Evolutionary conservation across 192 early-diverging fungal species (phyloP).

Genomic region (Backusella macrospora): DNA sequence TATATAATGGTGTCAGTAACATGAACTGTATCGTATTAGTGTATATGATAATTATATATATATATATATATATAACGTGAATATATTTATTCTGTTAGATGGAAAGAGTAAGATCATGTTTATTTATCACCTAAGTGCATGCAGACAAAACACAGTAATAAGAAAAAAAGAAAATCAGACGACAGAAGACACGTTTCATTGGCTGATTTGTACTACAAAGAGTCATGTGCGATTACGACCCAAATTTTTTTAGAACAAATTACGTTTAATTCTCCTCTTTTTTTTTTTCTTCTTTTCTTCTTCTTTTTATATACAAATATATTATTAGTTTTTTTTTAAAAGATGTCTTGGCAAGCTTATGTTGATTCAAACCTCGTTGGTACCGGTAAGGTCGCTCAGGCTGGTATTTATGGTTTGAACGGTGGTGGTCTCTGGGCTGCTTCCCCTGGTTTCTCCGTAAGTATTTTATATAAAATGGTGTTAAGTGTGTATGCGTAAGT

Average conservation of each 20-base stretch:
- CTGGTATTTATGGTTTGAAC: constrained; percentile 77
- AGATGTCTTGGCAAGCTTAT: constrained; percentile 83
- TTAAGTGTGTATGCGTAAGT: neutral
- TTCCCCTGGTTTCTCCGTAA: constrained; percentile 72
- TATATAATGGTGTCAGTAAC: neutral
- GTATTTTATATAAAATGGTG: constrained; percentile 20
- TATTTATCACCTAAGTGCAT: too few relatives aligned
- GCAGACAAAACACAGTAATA: neutral
- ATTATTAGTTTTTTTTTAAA: neutral
- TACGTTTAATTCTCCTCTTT: neutral
- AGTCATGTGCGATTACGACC: neutral
- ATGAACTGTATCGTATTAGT: neutral
- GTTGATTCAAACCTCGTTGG: constrained; percentile 80
- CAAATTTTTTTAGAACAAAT: neutral
- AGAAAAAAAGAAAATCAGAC: constrained; percentile 9
- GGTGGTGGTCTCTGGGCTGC: constrained; percentile 85
- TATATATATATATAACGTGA: neutral
- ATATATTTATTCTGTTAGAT: neutral
- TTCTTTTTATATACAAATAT: neutral
- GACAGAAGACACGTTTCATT: constrained; percentile 11
- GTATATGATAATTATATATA: neutral
- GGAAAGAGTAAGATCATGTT: neutral
- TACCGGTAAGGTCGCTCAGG: constrained; percentile 71
- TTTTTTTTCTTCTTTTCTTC: constrained; percentile 10
- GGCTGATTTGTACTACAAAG: constrained; percentile 9